These are phyloP conservation scores for Zarea fungicola DNA, from an alignment of 2,329 filamentous ascomycete genomes.

Conservation along the genomic window DNA sequence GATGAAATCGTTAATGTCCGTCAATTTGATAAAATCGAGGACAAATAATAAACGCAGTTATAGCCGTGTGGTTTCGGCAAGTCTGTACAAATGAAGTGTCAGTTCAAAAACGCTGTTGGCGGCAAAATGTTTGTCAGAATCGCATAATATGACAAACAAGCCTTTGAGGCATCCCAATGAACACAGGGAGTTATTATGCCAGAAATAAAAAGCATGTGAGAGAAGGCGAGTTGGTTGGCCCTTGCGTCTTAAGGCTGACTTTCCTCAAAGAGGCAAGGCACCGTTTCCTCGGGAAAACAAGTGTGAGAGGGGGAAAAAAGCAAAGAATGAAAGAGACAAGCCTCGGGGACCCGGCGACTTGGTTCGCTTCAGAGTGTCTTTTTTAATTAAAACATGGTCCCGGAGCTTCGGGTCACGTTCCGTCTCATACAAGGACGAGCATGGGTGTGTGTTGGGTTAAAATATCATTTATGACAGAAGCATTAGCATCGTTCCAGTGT, in stretches of 20 bases:
- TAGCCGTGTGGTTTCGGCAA: too few species aligned
- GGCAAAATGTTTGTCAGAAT: too few species aligned
- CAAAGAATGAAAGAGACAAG: conserved; percentile 4
- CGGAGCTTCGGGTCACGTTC: conserved; percentile 6
- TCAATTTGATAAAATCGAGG: too few species aligned
- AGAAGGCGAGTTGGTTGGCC: not conserved
- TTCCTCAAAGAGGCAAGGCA: conserved; percentile 16
- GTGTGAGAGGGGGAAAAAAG: conserved; percentile 1
- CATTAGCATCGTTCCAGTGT: not conserved
- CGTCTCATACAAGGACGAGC: not conserved
- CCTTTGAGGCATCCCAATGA: too few species aligned
- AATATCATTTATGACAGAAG: conserved; percentile 4
- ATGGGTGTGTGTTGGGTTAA: not conserved
- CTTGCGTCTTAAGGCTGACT: not conserved
- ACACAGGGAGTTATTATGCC: too few species aligned
- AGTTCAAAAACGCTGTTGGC: too few species aligned
- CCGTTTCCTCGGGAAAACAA: conserved; percentile 21
- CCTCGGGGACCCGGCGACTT: too few species aligned
- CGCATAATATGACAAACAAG: too few species aligned
- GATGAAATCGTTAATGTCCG: too few species aligned
- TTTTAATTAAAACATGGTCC: not conserved
- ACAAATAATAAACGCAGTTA: too few species aligned
- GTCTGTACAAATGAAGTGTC: too few species aligned
- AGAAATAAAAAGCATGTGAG: not conserved
- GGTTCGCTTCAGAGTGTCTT: not conserved